Percentiles rank a stretch among this genome's conserved stretches.
phyloP scores from a whole-genome alignment of 192 early-diverging fungal species.

The Umbelopsis ramanniana region DNA sequence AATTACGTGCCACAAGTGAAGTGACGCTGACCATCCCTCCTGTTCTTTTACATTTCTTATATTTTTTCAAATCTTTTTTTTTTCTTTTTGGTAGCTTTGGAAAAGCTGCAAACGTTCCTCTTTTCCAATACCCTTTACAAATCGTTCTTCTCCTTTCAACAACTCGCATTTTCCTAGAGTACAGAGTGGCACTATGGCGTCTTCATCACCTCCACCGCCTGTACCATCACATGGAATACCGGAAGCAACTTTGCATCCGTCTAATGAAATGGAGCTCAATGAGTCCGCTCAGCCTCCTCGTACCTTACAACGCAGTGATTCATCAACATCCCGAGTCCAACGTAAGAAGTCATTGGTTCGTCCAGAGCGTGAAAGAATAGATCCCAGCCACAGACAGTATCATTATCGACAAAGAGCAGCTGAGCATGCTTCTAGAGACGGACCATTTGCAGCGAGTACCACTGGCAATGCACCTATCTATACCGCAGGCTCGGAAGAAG shows the following conservation, averaged over 20 bases:
- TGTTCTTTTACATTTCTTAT: neutral
- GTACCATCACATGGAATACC: conserved; percentile 13
- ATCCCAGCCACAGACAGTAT: conserved; percentile 54
- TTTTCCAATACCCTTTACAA: too few species aligned
- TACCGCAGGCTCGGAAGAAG: conserved; percentile 19
- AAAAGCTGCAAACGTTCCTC: too few species aligned
- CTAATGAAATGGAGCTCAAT: neutral
- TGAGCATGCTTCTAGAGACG: conserved; percentile 20
- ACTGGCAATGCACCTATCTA: conserved; percentile 33
- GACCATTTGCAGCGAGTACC: conserved; percentile 23
- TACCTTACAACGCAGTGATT: conserved; percentile 2
- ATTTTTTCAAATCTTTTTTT: neutral
- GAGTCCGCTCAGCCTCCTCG: neutral
- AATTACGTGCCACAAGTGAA: conserved; percentile 17
- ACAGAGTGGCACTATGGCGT: neutral
- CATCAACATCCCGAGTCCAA: neutral
- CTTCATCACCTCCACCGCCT: neutral
- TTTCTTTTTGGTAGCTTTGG: neutral
- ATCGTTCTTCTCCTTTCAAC: too few species aligned
- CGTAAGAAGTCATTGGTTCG: conserved; percentile 72
- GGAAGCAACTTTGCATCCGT: neutral
- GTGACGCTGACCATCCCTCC: neutral
- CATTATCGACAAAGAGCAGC: conserved; percentile 43
- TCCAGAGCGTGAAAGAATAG: conserved; percentile 65
- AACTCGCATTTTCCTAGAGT: too few species aligned